Base-by-base conservation (phyloP, 2,329 filamentous ascomycete species). In the Pseudogymnoascus sp. region DNA sequence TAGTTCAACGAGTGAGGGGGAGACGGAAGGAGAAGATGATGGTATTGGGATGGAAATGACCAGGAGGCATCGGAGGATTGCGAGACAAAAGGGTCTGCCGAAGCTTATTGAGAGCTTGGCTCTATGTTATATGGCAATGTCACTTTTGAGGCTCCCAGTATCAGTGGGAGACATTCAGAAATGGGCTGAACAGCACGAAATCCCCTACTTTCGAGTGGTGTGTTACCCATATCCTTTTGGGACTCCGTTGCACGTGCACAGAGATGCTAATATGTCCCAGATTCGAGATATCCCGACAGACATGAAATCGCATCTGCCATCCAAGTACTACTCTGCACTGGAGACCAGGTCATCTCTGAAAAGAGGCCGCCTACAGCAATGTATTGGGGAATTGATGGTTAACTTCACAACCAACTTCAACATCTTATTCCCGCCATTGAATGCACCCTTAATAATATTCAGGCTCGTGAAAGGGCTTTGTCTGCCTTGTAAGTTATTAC, bases 111-210 rank as follows among this genome's bases (percentile, higher is more conserved):
- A 96, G 66, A 88, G 87, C 0, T 74, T 97, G 59, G 86, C 80
- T 1, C 72, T 96, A 9, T 91, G 89, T 70, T 97, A 97, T 74
- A 74, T 97, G 35, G 92, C 85, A 1, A 85, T 85, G 37, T 69
- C 94, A 50, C 77, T 96, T 25, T 77, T 96, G 66, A 84, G 88
- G 61, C 78, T 94, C 61, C 91, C 92, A 0, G 79, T 90, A n/a
- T 84, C 86, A 20, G 76, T 93, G 6, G 87, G 85, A 9, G 89
- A 95, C 65, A 73, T 97, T 11, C 80, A 80, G 60, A 76, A 77
- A 47, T 96, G 89, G 85, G 83, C 83, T 14, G 82, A 80, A 57
- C 77, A 77, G 62, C 86, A 86, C 53, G 82, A 88, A 61, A 79
- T 97, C 25, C 81, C 88, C 0, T 97, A 88, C 71, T 81, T 88